Base-by-base conservation (phyloP, 306 rosid genomes). In the Potentilla sterilis region DNA sequence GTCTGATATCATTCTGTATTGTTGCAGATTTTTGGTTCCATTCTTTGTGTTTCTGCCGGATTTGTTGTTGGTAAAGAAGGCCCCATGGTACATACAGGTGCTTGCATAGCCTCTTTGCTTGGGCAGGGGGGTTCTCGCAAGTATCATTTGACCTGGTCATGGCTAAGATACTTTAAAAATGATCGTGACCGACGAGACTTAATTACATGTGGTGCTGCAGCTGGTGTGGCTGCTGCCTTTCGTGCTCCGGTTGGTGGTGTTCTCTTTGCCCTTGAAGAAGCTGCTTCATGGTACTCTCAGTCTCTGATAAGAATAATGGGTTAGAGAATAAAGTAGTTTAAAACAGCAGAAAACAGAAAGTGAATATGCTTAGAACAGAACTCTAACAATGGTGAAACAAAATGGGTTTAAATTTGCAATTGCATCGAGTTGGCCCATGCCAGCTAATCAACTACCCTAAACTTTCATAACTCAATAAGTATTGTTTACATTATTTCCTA, bases 211-310 rank as follows among this genome's bases (percentile, higher is more conserved):
- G 98, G 98, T 67, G 98, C 98, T 54, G 98, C 90, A 83, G 98
- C 98, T 51, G 98, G 98, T 2, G 96, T 92, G 22, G 98, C 98
- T 16, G 94, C 92, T 74, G 98, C 98, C 38, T 92, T 92, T 73
- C 91, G 96, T 66, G 96, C 98, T 59, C 98, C 98, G 0, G 94
- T 92, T 59, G 98, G 98, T 13, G 98, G 98, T 40, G 98, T 92
- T 67, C 94, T 92, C 70, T 92, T 92, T 83, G 98, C 98, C 74
- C 91, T 92, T 70, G 98, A 90, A 85, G 98, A 92, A 83, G 91
- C 88, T 48, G 96, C 98, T 86, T 92, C 94, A 47, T 92, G 98
- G 97, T 93, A 87, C 79, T 76, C 37, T n/a, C 37, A 12, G 42
- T 46, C 14, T 69, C 58, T 71, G 22, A 9, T 19, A 37, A 18